phyloP scores from a whole-genome alignment of 2,329 filamentous ascomycete species.

The Aureobasidium leucospermi region DNA sequence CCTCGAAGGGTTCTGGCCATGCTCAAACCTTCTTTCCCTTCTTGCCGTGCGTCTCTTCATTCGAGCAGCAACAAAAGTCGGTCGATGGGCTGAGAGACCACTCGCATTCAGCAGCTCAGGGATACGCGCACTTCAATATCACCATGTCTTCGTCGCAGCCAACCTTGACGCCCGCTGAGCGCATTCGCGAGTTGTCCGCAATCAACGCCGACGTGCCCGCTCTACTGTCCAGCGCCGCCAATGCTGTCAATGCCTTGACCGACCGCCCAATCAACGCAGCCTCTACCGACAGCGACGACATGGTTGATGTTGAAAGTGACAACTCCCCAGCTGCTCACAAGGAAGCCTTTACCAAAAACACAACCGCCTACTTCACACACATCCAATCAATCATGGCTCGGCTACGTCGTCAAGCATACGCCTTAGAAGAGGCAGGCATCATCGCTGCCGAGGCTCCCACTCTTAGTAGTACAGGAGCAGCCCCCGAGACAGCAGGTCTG shows the following conservation, averaged over 20 bases:
- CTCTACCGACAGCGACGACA: conserved; percentile 38
- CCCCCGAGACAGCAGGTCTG: conserved; percentile 12
- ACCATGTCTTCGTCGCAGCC: conserved; percentile 20
- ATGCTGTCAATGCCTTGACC: conserved; percentile 57
- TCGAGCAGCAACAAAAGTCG: background rate
- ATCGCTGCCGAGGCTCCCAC: conserved; percentile 43
- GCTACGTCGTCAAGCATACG: conserved; percentile 68
- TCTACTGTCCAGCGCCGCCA: conserved; percentile 52
- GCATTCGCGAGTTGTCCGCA: conserved; percentile 70
- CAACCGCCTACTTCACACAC: conserved; percentile 58
- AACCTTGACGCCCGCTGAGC: conserved; percentile 61
- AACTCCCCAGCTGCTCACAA: conserved; percentile 35
- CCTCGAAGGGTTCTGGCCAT: background rate
- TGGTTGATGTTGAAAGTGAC: conserved; percentile 31
- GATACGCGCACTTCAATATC: conserved; percentile 5
- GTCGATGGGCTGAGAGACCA: conserved; percentile 15
- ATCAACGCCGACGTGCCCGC: conserved; percentile 58
- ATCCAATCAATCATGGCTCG: conserved; percentile 68
- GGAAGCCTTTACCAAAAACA: conserved; percentile 49
- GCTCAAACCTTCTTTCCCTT: background rate
- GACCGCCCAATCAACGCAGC: conserved; percentile 39
- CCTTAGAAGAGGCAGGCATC: conserved; percentile 73
- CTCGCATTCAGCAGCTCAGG: background rate
- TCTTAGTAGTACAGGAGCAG: conserved; percentile 24
- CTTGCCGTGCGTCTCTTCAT: background rate